A percentile compares a stretch with the other conserved stretches of the same genome.
Evolutionary conservation across 495 filamentous ascomycete genomes (phyloP).

Genomic region (Aspergillus bridgeri): DNA sequence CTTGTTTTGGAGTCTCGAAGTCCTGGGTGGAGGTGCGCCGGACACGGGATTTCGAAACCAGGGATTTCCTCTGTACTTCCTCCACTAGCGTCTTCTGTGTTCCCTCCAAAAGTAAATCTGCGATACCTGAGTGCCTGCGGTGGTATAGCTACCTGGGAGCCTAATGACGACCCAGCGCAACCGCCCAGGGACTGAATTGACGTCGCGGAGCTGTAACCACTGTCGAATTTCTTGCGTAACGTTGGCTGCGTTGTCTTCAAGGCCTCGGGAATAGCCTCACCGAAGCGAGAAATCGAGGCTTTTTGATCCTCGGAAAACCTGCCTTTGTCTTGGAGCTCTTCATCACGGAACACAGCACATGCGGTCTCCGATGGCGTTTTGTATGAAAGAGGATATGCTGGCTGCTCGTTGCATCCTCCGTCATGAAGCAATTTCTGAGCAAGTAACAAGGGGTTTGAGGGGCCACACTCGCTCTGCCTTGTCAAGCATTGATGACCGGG

Average conservation of each 20-base stretch:
- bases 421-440: conserved; percentile 17
- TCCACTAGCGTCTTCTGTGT: conserved; percentile 12
- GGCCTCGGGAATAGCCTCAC: too few relatives aligned
- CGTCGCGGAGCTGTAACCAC: conserved; percentile 42
- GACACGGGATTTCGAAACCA: conserved; percentile 5
- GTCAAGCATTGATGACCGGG: background rate
- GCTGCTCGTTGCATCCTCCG: conserved; percentile 25
- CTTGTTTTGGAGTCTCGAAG: conserved; percentile 16
- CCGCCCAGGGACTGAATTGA: conserved; percentile 30
- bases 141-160: conserved; percentile 26
- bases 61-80: background rate
- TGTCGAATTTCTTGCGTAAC: conserved; percentile 37
- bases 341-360: conserved; percentile 5
- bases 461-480: background rate
- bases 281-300: background rate
- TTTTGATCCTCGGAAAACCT: conserved; percentile 15
- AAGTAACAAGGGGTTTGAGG: conserved; percentile 13
- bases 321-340: conserved; percentile 1
- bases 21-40: conserved; percentile 21
- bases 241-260: conserved; percentile 8
- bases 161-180: conserved; percentile 25
- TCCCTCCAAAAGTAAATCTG: conserved; percentile 10
- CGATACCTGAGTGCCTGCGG: conserved; percentile 7
- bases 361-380: conserved; percentile 32
- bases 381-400: conserved; percentile 39